Conservation (phyloP, 2,329 filamentous ascomycete species). For the Fusarium sp. region DNA sequence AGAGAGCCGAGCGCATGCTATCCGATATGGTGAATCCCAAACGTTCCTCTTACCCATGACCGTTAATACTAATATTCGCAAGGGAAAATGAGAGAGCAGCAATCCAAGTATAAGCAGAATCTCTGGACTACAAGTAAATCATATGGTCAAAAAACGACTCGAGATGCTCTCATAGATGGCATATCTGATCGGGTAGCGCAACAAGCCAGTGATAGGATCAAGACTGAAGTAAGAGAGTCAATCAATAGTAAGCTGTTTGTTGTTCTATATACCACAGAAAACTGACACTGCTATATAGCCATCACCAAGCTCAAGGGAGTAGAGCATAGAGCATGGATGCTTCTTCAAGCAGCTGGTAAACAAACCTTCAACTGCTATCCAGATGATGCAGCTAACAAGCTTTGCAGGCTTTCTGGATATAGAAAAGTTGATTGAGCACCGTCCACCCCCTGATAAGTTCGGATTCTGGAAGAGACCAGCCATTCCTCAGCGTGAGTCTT, state of each 20-base stretch:
- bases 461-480: slow-evolving; percentile 41
- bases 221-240: slow-evolving; percentile 25
- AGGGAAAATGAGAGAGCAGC: slow-evolving; percentile 30
- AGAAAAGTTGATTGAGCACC: slow-evolving; percentile 42
- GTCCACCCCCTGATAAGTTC: slow-evolving; percentile 29
- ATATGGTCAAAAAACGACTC: background rate
- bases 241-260: slow-evolving; percentile 20
- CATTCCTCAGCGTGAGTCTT: slow-evolving; percentile 37
- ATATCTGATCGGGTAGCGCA: slow-evolving; percentile 30
- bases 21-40: slow-evolving; percentile 32
- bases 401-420: slow-evolving; percentile 38
- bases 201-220: slow-evolving; percentile 29
- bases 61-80: background rate
- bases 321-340: slow-evolving; percentile 37
- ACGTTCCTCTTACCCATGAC: too few relatives aligned
- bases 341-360: slow-evolving; percentile 37
- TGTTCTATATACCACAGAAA: fast-evolving
- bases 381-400: background rate
- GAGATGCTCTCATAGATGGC: slow-evolving; percentile 19
- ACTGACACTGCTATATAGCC: slow-evolving; percentile 5
- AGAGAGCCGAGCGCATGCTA: slow-evolving; percentile 38
- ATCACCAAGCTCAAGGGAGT: slow-evolving; percentile 22
- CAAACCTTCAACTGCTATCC: too few relatives aligned
- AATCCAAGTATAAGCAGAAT: background rate
- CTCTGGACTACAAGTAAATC: background rate